phyloP scores from a whole-genome alignment of 768 basidiomycete genomes.

The Gymnopilus dilepis region DNA sequence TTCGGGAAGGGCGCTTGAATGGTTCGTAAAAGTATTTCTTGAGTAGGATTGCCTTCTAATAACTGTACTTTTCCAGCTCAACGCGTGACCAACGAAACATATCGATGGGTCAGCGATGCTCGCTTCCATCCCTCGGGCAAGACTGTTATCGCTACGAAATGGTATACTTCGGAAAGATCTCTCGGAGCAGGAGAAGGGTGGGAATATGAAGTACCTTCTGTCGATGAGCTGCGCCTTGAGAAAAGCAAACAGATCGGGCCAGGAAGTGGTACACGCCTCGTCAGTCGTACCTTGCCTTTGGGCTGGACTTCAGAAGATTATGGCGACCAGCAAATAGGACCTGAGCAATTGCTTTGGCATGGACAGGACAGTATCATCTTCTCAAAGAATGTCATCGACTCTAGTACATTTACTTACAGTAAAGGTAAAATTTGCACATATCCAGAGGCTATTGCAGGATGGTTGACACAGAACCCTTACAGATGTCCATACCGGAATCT shows the following conservation, averaged over 20 bases:
- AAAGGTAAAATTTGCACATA: constrained; percentile 59
- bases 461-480: too few species aligned
- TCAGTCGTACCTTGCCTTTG: constrained; percentile 59
- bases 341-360: constrained; percentile 72
- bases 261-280: constrained; percentile 56
- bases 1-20: constrained; percentile 59
- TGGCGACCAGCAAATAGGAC: constrained; percentile 73
- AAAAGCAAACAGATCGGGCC: constrained; percentile 34
- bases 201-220: constrained; percentile 62
- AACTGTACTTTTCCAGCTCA: constrained; percentile 33
- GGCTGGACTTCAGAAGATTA: constrained; percentile 69
- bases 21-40: constrained; percentile 35
- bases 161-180: constrained; percentile 70
- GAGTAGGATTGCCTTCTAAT: not conserved
- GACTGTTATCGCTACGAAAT: constrained; percentile 75
- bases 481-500: constrained; percentile 77
- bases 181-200: constrained; percentile 78
- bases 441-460: too few species aligned
- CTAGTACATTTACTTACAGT: constrained; percentile 58
- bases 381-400: constrained; percentile 66
- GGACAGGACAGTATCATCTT: constrained; percentile 64
- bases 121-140: constrained; percentile 72
- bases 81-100: constrained; percentile 76
- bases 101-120: constrained; percentile 70
- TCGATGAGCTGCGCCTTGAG: constrained; percentile 32